Base-by-base conservation (phyloP, 2,329 filamentous ascomycete species). In the Pseudocercospora cruenta region DNA sequence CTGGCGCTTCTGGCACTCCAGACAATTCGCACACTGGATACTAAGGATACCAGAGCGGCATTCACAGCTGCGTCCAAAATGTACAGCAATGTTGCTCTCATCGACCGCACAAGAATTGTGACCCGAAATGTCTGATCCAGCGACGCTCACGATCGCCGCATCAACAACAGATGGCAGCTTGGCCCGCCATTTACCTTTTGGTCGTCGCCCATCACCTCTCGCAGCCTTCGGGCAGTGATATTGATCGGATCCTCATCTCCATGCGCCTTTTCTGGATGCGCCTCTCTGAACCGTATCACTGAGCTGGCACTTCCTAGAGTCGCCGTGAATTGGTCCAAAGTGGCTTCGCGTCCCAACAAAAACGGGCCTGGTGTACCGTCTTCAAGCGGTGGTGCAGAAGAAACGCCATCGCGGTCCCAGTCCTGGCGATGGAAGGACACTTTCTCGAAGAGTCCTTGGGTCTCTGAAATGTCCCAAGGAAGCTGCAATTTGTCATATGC, bases 381-480 rank as follows among this genome's bases (percentile, higher is more conserved):
- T 12, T 60, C 26, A 1, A 64, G 53, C 1, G 65, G 53, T 16
- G 61, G 57, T 2, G 67, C 62, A 1, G 70, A 70, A 36, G 71
- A 65, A 2, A 75, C 58, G 0, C 75, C 75, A 12, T 75, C 73
- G 1, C 70, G 70, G 4, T 78, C 75, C 83, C 83, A 86, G 9
- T 83, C 80, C 62, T 77, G 79, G 0, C 82, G 75, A 6, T 77
- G 64, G 58, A 84, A 84, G 0, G 72, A 73, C 0, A 21, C 59
- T 71, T 79, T 51, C 3, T 71, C 82, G 78, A 67, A 88, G 84
- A 1, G 70, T 4, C 19, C 28, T 1, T 59, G 79, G 0, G 63
- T 10, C 0, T 79, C 74, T 0, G 77, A 70, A 1, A 68, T 57
- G 3, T 72, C 69, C 86, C 86, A 89, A 0, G 86, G 86, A 16